Evolutionary conservation across 1,284 basidiomycete species (phyloP), one percentile per base, ranked within the genome.

Genomic region (Cutaneotrichosporon arboriforme): DNA sequence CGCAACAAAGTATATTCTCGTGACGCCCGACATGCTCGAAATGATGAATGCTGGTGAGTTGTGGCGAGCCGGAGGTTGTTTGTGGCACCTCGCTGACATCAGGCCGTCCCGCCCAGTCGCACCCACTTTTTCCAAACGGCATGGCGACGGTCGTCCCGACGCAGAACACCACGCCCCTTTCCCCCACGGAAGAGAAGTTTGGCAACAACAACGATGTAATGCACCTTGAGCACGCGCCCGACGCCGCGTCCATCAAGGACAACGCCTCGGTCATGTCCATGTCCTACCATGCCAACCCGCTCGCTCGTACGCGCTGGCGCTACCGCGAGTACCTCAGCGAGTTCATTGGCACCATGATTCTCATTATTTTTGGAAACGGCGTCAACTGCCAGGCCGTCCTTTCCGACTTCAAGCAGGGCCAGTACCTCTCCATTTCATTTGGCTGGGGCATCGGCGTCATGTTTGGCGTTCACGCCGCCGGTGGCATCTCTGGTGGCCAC

Each of bases 401-500:
- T 42, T 45, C 21, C 41, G 13, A 52, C 8, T 31, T 34, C n/a
- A 45, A 13, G 4, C 54, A 56, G 41, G 54, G 54, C 1, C 20
- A 26, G 5, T 56, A 56, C 26, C 50, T 56, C 5, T 52, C 50
- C 2, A 52, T 56, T 21, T 56, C 54, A 17, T 56, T 56, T 15
- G 54, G 54, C n/a, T 56, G 54, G 54, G 54, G 54, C 13, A 56
- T 56, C 21, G 54, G 54, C 20, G 54, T 56, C 34, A 56, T 56
- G 54, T 56, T 56, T 18, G 54, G 54, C 4, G 50, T 56, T 18
- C 37, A 56, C 34, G 43, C 34, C 9, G 34, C 26, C 20, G 54
- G 54, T 18, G 54, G 54, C 10, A 39, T 48, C 18, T 60, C 57
- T 4, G 66, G 66, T n/a, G 66, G 52, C 1, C 66, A 68, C 47